Evolutionary conservation across 345 rosid species (phyloP).

Genomic region (Arabidopsis thaliana): TAIR10.1 NC_003071.7:761501-762000

Average conservation of each 20-base stretch:
- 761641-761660: no score
- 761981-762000: conserved; percentile 16
- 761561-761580: no score
- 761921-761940: conserved; percentile 5
- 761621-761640: no score
- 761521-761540: no score
- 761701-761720: no score
- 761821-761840: conserved; percentile 40
- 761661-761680: no score
- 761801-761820: conserved; percentile 29
- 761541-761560: no score
- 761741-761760: background rate
- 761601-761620: no score
- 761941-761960: background rate
- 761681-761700: no score
- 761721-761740: background rate
- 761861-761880: conserved; percentile 20
- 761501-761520: no score
- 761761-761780: conserved; percentile 23
- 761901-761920: background rate
- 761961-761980: conserved; percentile 3
- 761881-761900: conserved; percentile 32
- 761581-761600: no score
- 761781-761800: conserved; percentile 27
- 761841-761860: conserved; percentile 18